Evolutionary conservation across 495 filamentous ascomycete species (phyloP), one percentile per base, ranked within the genome.

Genomic region (Achaetomiella virescens): DNA sequence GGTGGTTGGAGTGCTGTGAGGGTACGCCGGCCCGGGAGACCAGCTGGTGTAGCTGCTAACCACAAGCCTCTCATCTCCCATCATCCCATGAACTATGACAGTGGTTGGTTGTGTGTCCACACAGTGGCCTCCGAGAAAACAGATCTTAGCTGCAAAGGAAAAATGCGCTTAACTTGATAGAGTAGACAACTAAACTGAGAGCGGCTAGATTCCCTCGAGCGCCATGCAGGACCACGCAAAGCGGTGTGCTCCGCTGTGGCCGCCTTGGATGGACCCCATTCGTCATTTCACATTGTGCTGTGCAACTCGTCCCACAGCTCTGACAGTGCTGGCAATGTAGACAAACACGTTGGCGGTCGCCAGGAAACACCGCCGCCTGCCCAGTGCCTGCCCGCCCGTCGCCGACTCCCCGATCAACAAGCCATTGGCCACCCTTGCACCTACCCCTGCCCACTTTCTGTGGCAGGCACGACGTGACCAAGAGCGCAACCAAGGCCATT

Each of bases 11-110:
- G 14, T 20, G 41, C 48, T 31, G 31, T 21, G 49, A 37, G 40
- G 66, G 59, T 68, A 68, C 66, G 2, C 12, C 33, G 10, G 22
- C 11, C 17, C 38, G 27, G 17, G 33, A 31, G 53, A 52, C 36
- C 54, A 48, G 63, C 63, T n/a, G 60, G 65, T 66, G 65, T 66
- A 65, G 57, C 55, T 48, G 17, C 58, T 63, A 63, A 65, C 42
- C 46, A 58, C 35, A 31, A 31, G 27, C 27, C 9, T 9, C 27
- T 11, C 7, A 22, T 21, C 42, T 12, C 14, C 18, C n/a, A 20
- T 22, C 15, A 18, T 45, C 21, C 42, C 11, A 5, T 2, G 21
- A 22, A 5, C 18, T 20, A 4, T 31, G 27, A 9, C 27, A 31
- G 27, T 9, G 27, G 38, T 41, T 3, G 14, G 14, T 3, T 3